These are phyloP conservation scores for Dichotomocladium elegans DNA, from an alignment of 371 early-diverging fungal genomes.

Conservation along the genomic window DNA sequence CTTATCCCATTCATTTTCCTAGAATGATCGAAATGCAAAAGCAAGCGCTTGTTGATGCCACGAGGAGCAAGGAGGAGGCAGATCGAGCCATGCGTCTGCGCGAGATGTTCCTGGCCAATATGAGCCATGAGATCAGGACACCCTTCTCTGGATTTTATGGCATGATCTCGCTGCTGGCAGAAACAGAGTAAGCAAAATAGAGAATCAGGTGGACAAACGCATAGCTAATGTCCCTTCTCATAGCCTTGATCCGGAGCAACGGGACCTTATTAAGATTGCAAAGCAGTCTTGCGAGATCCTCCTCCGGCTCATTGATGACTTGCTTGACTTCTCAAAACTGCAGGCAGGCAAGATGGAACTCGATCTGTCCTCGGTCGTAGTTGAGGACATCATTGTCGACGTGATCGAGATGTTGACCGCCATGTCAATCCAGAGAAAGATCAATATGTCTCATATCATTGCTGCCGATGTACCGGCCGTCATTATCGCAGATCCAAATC, in stretches of 20 bases:
- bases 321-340: conserved; percentile 62
- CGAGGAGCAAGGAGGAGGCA: conserved; percentile 45
- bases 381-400: conserved; percentile 52
- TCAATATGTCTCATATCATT: conserved; percentile 42
- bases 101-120: conserved; percentile 58
- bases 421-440: conserved; percentile 47
- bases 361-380: conserved; percentile 42
- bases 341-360: conserved; percentile 59
- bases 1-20: not conserved
- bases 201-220: not conserved
- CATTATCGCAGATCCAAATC: conserved; percentile 47
- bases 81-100: conserved; percentile 34
- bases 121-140: conserved; percentile 54
- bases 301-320: conserved; percentile 57
- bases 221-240: not conserved
- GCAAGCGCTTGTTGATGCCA: conserved; percentile 36
- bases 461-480: conserved; percentile 31
- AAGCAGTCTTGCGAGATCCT: conserved; percentile 57
- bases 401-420: conserved; percentile 53
- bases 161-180: conserved; percentile 55
- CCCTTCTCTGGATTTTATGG: conserved; percentile 60
- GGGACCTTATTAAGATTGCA: conserved; percentile 55
- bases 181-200: conserved; percentile 25
- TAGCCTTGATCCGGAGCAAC: conserved; percentile 46
- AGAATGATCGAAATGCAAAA: conserved; percentile 50